A percentile compares a stretch with the other conserved stretches of the same genome.
phyloP scores from a whole-genome alignment of 1,284 basidiomycete species.

The Inonotus obliquus region DNA sequence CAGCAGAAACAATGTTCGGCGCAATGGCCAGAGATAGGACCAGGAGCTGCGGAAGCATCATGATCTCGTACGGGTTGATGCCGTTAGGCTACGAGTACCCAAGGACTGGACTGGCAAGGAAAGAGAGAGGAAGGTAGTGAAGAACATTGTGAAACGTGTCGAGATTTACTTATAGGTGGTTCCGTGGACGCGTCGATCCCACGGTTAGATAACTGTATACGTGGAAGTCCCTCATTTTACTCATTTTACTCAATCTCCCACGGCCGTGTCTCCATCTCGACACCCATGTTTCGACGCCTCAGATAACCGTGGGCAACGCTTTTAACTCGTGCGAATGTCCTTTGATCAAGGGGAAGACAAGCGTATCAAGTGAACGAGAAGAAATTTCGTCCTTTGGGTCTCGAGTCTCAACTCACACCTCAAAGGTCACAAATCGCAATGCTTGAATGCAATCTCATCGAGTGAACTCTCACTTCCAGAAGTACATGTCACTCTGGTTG shows the following conservation, averaged over 20 bases:
- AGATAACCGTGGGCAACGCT: background rate
- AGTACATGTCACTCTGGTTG: too few relatives aligned
- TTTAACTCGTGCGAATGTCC: background rate
- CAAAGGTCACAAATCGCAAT: too few relatives aligned
- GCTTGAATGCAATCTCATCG: too few relatives aligned
- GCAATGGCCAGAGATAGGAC: slow-evolving; percentile 36
- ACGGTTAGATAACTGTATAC: background rate
- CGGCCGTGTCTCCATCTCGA: background rate
- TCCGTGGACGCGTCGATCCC: background rate
- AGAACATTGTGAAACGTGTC: background rate
- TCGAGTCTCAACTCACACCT: too few relatives aligned
- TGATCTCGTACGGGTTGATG: slow-evolving; percentile 9
- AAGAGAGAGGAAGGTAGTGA: background rate
- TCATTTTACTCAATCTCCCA: background rate
- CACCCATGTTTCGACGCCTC: background rate
- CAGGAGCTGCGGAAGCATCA: slow-evolving; percentile 30
- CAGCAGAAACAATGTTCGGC: slow-evolving; percentile 59
- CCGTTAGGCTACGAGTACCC: background rate
- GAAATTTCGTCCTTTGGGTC: too few relatives aligned
- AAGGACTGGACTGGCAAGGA: background rate
- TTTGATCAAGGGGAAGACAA: too few relatives aligned
- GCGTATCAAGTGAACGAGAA: background rate
- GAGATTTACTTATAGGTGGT: background rate
- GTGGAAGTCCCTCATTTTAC: background rate
- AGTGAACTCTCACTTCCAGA: too few relatives aligned